phyloP scores from a whole-genome alignment of 805 yeast species.

The Metschnikowia gelsemii region DNA sequence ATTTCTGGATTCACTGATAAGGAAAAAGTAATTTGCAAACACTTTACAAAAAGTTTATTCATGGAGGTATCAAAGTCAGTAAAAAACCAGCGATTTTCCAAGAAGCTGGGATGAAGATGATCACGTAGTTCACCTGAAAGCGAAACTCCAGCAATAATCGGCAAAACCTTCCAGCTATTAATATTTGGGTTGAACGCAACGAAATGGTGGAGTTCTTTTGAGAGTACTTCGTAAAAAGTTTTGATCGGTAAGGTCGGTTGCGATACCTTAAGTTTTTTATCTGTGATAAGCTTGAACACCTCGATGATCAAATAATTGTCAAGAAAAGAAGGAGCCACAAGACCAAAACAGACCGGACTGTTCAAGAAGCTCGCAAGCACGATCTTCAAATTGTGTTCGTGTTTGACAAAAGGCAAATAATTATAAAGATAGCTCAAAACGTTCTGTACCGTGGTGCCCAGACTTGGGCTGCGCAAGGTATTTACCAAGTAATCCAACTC shows the following conservation, averaged over 20 bases:
- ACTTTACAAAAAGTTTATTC: conserved; percentile 28
- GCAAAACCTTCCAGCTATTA: conserved; percentile 48
- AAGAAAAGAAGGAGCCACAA: conserved; percentile 24
- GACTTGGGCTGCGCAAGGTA: conserved; percentile 43
- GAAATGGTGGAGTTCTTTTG: conserved; percentile 35
- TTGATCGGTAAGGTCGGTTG: conserved; percentile 49
- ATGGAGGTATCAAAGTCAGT: conserved; percentile 33
- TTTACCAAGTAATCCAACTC: conserved; percentile 49
- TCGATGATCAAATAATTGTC: conserved; percentile 44
- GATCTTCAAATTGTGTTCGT: conserved; percentile 45
- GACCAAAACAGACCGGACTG: conserved; percentile 36
- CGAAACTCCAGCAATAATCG: conserved; percentile 47
- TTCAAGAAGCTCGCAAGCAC: conserved; percentile 45
- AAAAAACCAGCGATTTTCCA: conserved; percentile 36
- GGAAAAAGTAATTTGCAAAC: conserved; percentile 27
- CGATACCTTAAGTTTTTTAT: conserved; percentile 46
- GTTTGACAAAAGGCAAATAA: conserved; percentile 51
- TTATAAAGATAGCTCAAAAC: conserved; percentile 49
- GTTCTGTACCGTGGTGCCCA: conserved; percentile 30
- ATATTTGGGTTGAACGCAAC: conserved; percentile 26
- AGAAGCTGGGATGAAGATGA: conserved; percentile 27
- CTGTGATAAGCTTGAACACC: conserved; percentile 46
- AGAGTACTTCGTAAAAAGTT: conserved; percentile 40
- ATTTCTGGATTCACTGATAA: conserved; percentile 23
- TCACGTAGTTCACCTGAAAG: conserved; percentile 38